Percentiles rank a stretch among this genome's conserved stretches.
phyloP scores from a whole-genome alignment of 495 filamentous ascomycete species.

The Bombardia bombarda region DNA sequence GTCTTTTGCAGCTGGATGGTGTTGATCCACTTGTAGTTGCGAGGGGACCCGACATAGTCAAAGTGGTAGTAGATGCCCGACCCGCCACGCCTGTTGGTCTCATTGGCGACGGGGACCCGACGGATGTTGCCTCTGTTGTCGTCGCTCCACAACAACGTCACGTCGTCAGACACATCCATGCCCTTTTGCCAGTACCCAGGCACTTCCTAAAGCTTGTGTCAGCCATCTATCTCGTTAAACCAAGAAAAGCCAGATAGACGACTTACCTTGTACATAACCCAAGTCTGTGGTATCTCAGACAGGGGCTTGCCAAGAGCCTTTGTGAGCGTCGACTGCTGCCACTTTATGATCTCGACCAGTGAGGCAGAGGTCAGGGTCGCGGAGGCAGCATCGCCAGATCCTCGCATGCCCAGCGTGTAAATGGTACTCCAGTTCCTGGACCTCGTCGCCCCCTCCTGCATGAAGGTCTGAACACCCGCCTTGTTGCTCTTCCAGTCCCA shows the following conservation, averaged over 20 bases:
- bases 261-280: slow-evolving; percentile 50
- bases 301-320: slow-evolving; percentile 37
- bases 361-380: slow-evolving; percentile 33
- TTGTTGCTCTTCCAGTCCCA: slow-evolving; percentile 57
- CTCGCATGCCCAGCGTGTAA: slow-evolving; percentile 60
- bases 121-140: slow-evolving; percentile 60
- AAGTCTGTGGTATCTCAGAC: slow-evolving; percentile 50
- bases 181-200: slow-evolving; percentile 56
- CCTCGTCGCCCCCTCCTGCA: slow-evolving; percentile 43
- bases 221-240: background rate
- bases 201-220: slow-evolving; percentile 31
- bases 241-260: too few relatives aligned
- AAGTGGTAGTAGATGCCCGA: slow-evolving; percentile 63
- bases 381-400: slow-evolving; percentile 51
- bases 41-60: slow-evolving; percentile 53
- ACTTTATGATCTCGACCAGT: slow-evolving; percentile 44
- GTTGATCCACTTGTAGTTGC: slow-evolving; percentile 58
- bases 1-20: slow-evolving; percentile 53
- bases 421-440: slow-evolving; percentile 47
- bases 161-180: slow-evolving; percentile 53
- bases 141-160: slow-evolving; percentile 59
- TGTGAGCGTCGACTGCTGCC: slow-evolving; percentile 42
- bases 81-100: slow-evolving; percentile 45
- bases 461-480: slow-evolving; percentile 45
- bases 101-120: slow-evolving; percentile 49